These are phyloP conservation scores for Lindgomyces ingoldianus DNA, from an alignment of 495 filamentous ascomycete genomes.

Conservation along the genomic window DNA sequence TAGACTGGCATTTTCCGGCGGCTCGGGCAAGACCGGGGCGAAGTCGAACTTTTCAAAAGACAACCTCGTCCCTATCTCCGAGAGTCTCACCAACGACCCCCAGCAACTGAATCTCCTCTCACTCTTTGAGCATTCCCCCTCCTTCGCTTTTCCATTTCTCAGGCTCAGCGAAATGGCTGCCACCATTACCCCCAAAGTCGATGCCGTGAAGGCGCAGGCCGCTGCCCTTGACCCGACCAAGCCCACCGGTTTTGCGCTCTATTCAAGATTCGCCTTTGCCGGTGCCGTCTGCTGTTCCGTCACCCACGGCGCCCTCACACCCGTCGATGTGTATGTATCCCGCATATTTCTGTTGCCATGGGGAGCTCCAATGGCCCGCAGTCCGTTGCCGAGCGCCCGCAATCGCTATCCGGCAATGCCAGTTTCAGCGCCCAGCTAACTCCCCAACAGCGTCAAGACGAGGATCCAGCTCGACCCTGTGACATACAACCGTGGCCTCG, in stretches of 20 bases:
- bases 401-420: not conserved
- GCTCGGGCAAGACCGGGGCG: not conserved
- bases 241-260: conserved; percentile 46
- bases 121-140: not conserved
- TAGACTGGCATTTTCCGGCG: not conserved
- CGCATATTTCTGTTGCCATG: not conserved
- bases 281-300: conserved; percentile 92
- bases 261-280: conserved; percentile 81
- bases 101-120: conserved; percentile 18
- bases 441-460: conserved; percentile 46
- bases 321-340: conserved; percentile 94
- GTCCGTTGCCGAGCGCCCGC: conserved; percentile 1
- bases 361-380: conserved; percentile 20
- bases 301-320: conserved; percentile 89
- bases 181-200: conserved; percentile 45
- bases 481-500: conserved; percentile 50
- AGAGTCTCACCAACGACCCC: not conserved
- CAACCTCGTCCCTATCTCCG: conserved; percentile 5
- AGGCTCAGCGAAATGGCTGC: not conserved
- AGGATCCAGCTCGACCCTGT: conserved; percentile 51
- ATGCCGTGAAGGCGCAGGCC: conserved; percentile 43
- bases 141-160: not conserved
- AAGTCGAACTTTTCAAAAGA: not conserved
- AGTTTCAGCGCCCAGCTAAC: conserved; percentile 22
- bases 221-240: conserved; percentile 41